Evolutionary conservation across 148 eudicot species (phyloP).

Genomic region (Rhododendron kiyosumense): DNA sequence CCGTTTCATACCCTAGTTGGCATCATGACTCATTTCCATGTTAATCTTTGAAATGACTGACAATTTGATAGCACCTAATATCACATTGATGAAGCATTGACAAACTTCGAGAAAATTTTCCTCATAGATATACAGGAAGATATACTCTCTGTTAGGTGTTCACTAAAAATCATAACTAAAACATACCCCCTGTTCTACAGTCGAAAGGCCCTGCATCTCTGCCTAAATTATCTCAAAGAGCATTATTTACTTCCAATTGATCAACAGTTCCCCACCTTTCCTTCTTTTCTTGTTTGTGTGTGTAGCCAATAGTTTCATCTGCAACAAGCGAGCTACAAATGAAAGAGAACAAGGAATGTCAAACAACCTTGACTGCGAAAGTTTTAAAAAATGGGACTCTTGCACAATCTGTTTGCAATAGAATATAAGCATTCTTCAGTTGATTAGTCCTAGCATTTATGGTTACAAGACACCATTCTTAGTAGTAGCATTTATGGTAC

Average conservation of each 20-base stretch:
- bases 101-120: background rate
- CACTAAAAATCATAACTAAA: too few species aligned
- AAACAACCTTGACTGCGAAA: background rate
- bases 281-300: background rate
- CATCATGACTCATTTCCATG: too few species aligned
- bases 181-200: background rate
- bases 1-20: too few species aligned
- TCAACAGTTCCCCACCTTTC: background rate
- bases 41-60: too few species aligned
- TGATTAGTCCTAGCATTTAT: background rate
- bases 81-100: background rate
- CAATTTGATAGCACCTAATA: too few species aligned
- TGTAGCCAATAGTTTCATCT: background rate
- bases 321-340: background rate
- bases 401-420: background rate
- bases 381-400: background rate
- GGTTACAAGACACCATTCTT: too few species aligned
- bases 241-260: background rate
- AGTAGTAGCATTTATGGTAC: background rate
- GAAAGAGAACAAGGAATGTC: background rate
- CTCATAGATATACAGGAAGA: background rate
- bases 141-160: background rate
- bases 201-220: background rate
- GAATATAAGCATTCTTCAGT: background rate
- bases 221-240: background rate